Evolutionary conservation across 306 rosid genomes (phyloP).

Genomic region (Senna siamea): DNA sequence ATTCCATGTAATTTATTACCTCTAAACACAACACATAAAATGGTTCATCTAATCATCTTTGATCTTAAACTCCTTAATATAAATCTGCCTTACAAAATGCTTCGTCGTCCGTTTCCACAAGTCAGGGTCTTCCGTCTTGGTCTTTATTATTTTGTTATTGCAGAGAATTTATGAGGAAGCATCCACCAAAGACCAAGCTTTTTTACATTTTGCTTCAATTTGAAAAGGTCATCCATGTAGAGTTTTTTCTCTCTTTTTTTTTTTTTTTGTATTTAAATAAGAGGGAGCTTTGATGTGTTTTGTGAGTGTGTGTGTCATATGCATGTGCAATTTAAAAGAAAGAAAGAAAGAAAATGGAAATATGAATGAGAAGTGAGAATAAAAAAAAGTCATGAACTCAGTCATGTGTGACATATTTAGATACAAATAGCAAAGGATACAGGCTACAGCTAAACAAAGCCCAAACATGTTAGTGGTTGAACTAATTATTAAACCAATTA

Average conservation of each 20-base stretch:
- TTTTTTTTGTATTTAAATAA: no score
- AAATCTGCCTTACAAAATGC: neutral
- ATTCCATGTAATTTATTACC: no score
- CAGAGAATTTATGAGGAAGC: neutral
- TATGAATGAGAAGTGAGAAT: neutral
- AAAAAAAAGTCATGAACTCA: neutral
- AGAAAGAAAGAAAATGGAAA: neutral
- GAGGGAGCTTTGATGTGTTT: no score
- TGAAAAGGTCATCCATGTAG: neutral
- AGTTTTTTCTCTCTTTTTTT: no score
- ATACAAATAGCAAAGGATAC: neutral
- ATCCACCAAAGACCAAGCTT: neutral
- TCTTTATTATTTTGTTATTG: neutral
- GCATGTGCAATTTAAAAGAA: neutral
- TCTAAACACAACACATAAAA: no score
- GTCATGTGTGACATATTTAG: neutral
- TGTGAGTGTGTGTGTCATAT: neutral
- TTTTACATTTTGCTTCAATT: neutral
- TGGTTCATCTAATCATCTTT: no score
- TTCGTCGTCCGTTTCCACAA: neutral
- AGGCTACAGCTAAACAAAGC: conserved; percentile 37
- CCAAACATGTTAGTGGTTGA: conserved; percentile 47
- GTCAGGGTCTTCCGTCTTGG: neutral
- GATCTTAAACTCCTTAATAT: no score
- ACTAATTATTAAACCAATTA: conserved; percentile 34